Evolutionary conservation across 352 stramenopile species (phyloP), one percentile per base, ranked within the genome.

Genomic region (Phytophthora capsici): DNA sequence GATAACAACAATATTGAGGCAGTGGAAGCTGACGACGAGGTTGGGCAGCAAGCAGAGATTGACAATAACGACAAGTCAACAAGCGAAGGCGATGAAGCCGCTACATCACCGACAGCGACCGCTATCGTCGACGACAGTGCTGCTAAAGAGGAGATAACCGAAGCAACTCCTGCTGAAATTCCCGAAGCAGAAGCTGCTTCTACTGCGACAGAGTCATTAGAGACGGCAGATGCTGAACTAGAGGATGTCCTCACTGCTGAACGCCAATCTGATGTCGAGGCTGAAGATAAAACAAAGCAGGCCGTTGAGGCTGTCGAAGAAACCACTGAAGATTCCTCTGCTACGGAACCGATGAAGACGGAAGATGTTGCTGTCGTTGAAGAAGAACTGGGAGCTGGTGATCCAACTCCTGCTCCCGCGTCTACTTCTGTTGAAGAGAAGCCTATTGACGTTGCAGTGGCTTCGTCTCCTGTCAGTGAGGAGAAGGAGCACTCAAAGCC

Each of bases 271-370:
- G 28, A 6, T 41, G 45, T 26, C 40, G 17, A 55, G 9, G 45
- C 36, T 2, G 48, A 62, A 12, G 23, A 23, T 38, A n/a, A n/a
- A 20, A 43, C 13, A 54, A 37, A 53, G 34, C 22, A 47, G 22
- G 22, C 32, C 13, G 28, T 60, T 12, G 49, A 60, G 38, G 1
- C 44, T 19, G 25, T 48, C 5, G 47, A 52, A 17, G 41, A 59
- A 6, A 13, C 26, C 10, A 5, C 17, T 20, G 32, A 63, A 30
- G 44, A 56, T 23, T 6, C 49, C 10, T 10, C 22, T 37, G 20
- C 12, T 43, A 9, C 13, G 14, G 6, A 32, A 8, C 28, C 13
- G 47, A 34, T 56, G 14, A 22, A 56, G 19, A 14, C 16, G 41
- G 47, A 25, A 16, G 22, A 56, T 8, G 44, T 8, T 51, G 13